These are phyloP conservation scores for Sporothrix brasiliensis DNA, from an alignment of 2,329 filamentous ascomycete species.

Conservation along the genomic window DNA sequence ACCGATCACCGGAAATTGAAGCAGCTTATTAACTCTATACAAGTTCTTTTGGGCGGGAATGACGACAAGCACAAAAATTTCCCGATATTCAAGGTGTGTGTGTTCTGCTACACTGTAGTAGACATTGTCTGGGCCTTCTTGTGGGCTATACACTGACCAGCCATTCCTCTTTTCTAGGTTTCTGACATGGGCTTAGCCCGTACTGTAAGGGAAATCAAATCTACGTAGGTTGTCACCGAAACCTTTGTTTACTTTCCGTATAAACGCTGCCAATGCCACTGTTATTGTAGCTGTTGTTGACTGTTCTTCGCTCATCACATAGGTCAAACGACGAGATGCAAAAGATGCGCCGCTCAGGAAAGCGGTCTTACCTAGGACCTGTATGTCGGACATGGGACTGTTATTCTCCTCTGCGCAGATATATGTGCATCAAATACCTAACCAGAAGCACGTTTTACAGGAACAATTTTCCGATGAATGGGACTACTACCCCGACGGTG, in stretches of 20 bases:
- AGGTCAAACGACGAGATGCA: background rate
- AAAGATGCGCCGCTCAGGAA: background rate
- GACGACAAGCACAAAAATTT: slow-evolving; percentile 22
- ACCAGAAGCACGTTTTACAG: background rate
- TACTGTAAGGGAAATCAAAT: too few relatives aligned
- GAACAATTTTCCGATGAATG: slow-evolving; percentile 34
- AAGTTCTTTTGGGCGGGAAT: slow-evolving; percentile 15
- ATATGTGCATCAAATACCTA: background rate
- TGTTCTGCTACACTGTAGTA: background rate
- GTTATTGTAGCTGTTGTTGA: too few relatives aligned
- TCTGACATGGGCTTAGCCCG: too few relatives aligned
- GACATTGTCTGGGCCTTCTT: background rate
- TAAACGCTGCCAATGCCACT: too few relatives aligned
- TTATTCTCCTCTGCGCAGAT: background rate
- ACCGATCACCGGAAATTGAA: too few relatives aligned
- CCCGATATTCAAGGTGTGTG: slow-evolving; percentile 30
- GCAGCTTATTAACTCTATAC: background rate
- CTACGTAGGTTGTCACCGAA: too few relatives aligned
- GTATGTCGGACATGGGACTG: background rate
- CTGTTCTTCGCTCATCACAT: too few relatives aligned
- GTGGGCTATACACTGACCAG: background rate
- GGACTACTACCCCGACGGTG: slow-evolving; percentile 25
- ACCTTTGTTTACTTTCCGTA: too few relatives aligned
- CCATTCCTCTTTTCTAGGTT: too few relatives aligned
- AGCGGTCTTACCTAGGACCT: background rate